Conservation (phyloP, 257 asterid species). For the Nicotiana noctiflora region DNA sequence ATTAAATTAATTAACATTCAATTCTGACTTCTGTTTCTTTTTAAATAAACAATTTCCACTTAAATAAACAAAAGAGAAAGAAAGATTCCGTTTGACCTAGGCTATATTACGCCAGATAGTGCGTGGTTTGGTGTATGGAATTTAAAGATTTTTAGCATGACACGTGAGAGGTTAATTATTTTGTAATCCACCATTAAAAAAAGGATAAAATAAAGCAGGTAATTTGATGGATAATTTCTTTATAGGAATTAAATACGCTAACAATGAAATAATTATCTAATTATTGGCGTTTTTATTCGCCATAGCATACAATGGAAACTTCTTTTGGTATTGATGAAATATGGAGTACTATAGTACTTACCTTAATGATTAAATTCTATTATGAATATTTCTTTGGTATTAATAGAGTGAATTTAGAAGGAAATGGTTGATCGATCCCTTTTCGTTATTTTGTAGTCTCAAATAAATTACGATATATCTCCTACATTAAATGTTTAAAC, state of each 20-base stretch:
- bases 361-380: neutral
- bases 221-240: neutral
- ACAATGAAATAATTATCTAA: neutral
- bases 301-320: neutral
- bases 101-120: neutral
- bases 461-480: too few relatives aligned
- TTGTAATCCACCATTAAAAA: neutral
- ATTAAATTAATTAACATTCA: neutral
- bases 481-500: neutral
- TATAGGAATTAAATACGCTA: neutral
- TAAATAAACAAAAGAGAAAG: neutral
- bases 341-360: neutral
- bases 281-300: neutral
- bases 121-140: neutral
- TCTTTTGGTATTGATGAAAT: neutral
- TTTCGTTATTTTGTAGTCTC: neutral
- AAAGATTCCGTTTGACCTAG: neutral
- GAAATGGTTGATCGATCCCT: neutral
- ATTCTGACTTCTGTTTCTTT: neutral
- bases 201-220: neutral
- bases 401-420: neutral
- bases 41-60: neutral
- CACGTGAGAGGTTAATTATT: neutral
- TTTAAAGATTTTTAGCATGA: neutral
- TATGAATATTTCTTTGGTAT: neutral